Percentiles rank a stretch among this genome's conserved stretches.
These are phyloP conservation scores for Pleurotus ostreatus DNA, from an alignment of 768 basidiomycete species.

Conservation along the genomic window DNA sequence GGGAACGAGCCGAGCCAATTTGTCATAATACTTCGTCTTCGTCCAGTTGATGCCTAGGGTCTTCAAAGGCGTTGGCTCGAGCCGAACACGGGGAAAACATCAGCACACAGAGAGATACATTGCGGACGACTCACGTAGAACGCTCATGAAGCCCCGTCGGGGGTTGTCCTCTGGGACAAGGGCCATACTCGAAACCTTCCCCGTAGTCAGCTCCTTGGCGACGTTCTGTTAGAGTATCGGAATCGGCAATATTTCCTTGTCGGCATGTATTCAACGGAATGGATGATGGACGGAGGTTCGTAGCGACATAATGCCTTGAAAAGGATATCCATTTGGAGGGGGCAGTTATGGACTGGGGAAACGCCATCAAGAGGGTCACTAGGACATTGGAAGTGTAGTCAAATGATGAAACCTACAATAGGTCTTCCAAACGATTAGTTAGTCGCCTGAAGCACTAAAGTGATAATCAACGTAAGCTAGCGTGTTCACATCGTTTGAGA, in stretches of 20 bases:
- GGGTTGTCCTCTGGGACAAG: background rate
- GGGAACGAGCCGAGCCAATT: constrained; percentile 17
- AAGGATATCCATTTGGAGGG: constrained; percentile 13
- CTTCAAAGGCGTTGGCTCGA: constrained; percentile 13
- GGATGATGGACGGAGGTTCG: background rate
- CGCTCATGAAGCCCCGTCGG: constrained; percentile 29
- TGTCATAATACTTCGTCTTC: constrained; percentile 24
- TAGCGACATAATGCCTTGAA: constrained; percentile 6
- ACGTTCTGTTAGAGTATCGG: constrained; percentile 1
- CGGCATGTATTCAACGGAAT: constrained; percentile 1
- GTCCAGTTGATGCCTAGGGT: constrained; percentile 10
- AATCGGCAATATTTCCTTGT: background rate
- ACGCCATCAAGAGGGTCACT: background rate
- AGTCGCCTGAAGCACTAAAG: constrained; percentile 24
- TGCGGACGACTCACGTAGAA: constrained; percentile 23
- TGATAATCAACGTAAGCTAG: constrained; percentile 33
- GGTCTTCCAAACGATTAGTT: constrained; percentile 15
- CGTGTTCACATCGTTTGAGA: background rate
- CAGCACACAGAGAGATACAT: too few relatives aligned
- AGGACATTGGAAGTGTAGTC: constrained; percentile 16
- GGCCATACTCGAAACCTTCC: background rate
- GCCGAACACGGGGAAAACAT: constrained; percentile 3
- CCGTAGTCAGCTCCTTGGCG: background rate
- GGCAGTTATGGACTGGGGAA: background rate
- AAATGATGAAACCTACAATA: constrained; percentile 16